Conservation (phyloP, 306 rosid species). For the Leucaena leucocephala region DNA sequence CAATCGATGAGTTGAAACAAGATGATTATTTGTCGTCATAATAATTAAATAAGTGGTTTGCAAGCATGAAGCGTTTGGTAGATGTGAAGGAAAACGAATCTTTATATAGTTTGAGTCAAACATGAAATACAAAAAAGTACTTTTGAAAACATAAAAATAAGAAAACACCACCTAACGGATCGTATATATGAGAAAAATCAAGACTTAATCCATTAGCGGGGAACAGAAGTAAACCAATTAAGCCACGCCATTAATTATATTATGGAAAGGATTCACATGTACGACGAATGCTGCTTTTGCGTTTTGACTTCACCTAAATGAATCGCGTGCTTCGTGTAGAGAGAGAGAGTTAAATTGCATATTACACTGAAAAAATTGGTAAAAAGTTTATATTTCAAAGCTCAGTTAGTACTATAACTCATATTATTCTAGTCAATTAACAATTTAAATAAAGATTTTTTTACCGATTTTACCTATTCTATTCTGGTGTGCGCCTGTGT, state of each 20-base stretch:
- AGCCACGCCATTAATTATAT: background rate
- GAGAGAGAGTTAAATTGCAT: too few relatives aligned
- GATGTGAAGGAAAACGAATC: background rate
- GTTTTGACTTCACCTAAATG: background rate
- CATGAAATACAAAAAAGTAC: background rate
- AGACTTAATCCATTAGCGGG: background rate
- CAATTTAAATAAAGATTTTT: too few relatives aligned
- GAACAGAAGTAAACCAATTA: background rate
- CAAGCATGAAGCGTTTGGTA: background rate
- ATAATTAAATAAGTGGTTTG: background rate
- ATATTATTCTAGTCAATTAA: too few relatives aligned
- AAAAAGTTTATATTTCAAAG: too few relatives aligned
- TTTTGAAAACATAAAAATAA: background rate
- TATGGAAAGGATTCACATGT: background rate
- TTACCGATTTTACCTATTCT: too few relatives aligned
- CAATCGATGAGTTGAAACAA: background rate
- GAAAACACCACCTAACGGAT: background rate
- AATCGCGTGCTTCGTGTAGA: background rate
- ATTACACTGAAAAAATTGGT: too few relatives aligned
- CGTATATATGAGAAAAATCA: background rate
- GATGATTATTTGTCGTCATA: background rate
- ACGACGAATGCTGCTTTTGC: background rate
- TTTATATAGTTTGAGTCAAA: background rate
- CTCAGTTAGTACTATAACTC: too few relatives aligned
- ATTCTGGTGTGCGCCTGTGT: too few relatives aligned